These are phyloP conservation scores for Camellia granthamiana DNA, from an alignment of 148 eudicot genomes.

Conservation along the genomic window DNA sequence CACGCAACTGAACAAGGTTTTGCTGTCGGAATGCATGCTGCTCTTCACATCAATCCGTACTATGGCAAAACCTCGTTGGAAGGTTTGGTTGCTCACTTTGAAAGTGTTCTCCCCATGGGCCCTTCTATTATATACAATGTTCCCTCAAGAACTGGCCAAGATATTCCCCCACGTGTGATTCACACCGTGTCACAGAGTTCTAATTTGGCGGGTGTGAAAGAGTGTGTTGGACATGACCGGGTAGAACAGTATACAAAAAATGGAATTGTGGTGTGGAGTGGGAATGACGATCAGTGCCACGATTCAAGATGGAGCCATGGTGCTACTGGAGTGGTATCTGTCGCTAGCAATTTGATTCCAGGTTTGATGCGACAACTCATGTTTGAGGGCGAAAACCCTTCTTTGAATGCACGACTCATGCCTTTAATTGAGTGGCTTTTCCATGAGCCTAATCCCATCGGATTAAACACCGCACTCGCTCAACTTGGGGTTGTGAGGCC, in stretches of 20 bases:
- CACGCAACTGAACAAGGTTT: conserved; percentile 93
- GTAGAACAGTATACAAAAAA: conserved; percentile 57
- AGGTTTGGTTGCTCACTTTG: conserved; percentile 72
- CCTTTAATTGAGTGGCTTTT: conserved; percentile 80
- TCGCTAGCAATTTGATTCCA: conserved; percentile 76
- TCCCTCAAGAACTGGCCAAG: conserved; percentile 82
- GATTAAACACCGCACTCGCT: conserved; percentile 74
- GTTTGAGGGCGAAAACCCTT: conserved; percentile 63
- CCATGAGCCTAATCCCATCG: conserved; percentile 79
- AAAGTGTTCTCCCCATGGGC: conserved; percentile 75
- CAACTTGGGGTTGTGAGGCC: conserved; percentile 86
- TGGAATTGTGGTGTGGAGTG: conserved; percentile 71
- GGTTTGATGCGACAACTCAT: conserved; percentile 64
- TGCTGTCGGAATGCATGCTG: conserved; percentile 96
- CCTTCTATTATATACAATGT: conserved; percentile 84
- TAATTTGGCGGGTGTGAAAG: conserved; percentile 78
- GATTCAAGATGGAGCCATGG: conserved; percentile 78
- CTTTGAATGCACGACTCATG: conserved; percentile 52
- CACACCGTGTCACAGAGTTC: conserved; percentile 35
- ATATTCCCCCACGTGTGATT: conserved; percentile 67
- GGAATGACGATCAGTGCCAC: conserved; percentile 83
- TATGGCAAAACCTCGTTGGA: conserved; percentile 83
- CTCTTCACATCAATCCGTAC: conserved; percentile 89
- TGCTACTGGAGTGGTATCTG: conserved; percentile 77
- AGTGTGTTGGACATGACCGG: conserved; percentile 74